Evolutionary conservation across 495 filamentous ascomycete species (phyloP), one percentile per base, ranked within the genome.

Genomic region (Viridothelium virens): DNA sequence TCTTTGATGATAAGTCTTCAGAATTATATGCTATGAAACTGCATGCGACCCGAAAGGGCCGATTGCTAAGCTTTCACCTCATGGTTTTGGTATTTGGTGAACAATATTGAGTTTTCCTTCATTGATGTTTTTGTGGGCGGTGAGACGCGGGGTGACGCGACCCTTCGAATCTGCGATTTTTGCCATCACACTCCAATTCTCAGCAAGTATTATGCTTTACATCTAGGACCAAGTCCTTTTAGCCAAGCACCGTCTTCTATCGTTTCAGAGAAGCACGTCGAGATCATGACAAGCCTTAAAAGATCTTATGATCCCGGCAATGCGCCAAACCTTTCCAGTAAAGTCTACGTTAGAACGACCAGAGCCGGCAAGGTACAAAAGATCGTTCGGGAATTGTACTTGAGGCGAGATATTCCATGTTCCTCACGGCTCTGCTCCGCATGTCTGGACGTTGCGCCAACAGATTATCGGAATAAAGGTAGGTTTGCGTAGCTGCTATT

Each of bases 361-460:
- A 93, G 89, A 76, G 90, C 85, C 76, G 94, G 94, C 73, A 97
- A 96, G 79, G 94, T 97, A 66, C 91, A 96, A 78, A 98, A 99
- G 80, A 92, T 99, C 75, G 95, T 97, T 67, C 86, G 91, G 59
- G 94, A 99, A 81, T 79, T 97, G 63, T 97, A 99, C 78, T 83
- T 99, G 38, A 85, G 94, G 71, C 87, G 91, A 79, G 95, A 99
- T 75, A 97, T 97, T 70, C 94, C 94, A 39, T 99, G 94, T 79
- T 99, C 95, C 16, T 97, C 92, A 2, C 88, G 84, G 75, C 83
- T 97, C 61, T 99, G 94, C 79, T 79, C 82, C 53, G 74, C 74
- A 73, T 99, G 94, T 72, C 80, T 88, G 41, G 73, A 79, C 25
- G 82, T 79, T 41, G 88, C 90, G 2, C 92, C 91, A 2, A 79